Percentiles rank a stretch among this genome's conserved stretches.
phyloP scores from a whole-genome alignment of 2,329 filamentous ascomycete genomes.

The Neospermospora avenae region DNA sequence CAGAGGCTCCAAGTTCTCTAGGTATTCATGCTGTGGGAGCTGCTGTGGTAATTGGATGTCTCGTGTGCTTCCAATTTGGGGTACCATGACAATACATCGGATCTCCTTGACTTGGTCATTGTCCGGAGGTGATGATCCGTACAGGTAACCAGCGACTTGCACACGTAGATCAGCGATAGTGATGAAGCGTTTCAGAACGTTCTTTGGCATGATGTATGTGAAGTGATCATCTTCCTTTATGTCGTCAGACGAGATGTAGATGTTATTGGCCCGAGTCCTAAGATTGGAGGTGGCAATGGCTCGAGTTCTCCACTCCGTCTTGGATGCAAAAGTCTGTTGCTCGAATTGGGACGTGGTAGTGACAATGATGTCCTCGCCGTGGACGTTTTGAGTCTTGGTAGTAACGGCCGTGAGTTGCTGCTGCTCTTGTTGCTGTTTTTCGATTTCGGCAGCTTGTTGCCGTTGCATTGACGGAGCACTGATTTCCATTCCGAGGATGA shows the following conservation, averaged over 20 bases:
- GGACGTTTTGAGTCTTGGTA: slow-evolving; percentile 96
- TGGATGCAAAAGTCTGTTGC: slow-evolving; percentile 95
- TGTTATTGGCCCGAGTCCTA: slow-evolving; percentile 91
- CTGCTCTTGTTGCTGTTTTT: slow-evolving; percentile 97
- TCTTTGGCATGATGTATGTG: slow-evolving; percentile 99
- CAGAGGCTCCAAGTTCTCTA: slow-evolving; percentile 81
- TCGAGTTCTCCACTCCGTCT: slow-evolving; percentile 97
- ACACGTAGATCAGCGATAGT: slow-evolving; percentile 94
- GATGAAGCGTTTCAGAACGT: slow-evolving; percentile 97
- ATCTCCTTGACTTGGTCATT: slow-evolving; percentile 98
- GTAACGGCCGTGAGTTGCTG: slow-evolving; percentile 95
- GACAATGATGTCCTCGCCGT: slow-evolving; percentile 96
- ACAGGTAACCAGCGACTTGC: slow-evolving; percentile 93
- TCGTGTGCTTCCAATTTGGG: slow-evolving; percentile 89
- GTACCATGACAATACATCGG: slow-evolving; percentile 94
- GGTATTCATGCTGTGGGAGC: slow-evolving; percentile 86
- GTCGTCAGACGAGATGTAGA: slow-evolving; percentile 96
- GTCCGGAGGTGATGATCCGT: slow-evolving; percentile 87
- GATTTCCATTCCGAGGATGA: slow-evolving; percentile 99
- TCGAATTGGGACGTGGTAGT: slow-evolving; percentile 98
- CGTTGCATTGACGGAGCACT: slow-evolving; percentile 96
- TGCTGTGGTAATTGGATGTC: slow-evolving; percentile 89
- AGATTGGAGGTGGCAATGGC: slow-evolving; percentile 96
- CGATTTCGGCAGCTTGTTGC: slow-evolving; percentile 96
- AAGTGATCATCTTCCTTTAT: slow-evolving; percentile 82